Percentiles rank a stretch among this genome's conserved stretches.
phyloP scores from a whole-genome alignment of 345 rosid genomes.

The Corchorus capsularis region DNA sequence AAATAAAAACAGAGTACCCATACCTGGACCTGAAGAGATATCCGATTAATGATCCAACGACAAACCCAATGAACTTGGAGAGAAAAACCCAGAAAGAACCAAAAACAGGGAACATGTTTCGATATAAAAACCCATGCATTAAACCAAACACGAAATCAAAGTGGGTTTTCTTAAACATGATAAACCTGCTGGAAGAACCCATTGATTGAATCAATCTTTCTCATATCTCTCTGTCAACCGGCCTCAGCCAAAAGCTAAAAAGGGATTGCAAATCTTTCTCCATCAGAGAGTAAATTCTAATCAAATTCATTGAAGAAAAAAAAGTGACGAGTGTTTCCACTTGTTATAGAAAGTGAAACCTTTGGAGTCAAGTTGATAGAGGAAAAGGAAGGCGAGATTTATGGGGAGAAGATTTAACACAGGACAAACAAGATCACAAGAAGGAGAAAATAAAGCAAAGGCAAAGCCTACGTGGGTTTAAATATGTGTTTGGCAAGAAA shows the following conservation, averaged over 20 bases:
- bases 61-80: slow-evolving; percentile 42
- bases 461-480: too few relatives aligned
- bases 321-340: slow-evolving; percentile 38
- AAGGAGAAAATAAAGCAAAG: neutral
- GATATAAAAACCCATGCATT: slow-evolving; percentile 36
- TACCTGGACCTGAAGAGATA: slow-evolving; percentile 65
- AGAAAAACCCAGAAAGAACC: slow-evolving; percentile 51
- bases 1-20: neutral
- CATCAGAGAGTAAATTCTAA: neutral
- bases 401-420: slow-evolving; percentile 12
- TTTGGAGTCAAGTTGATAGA: slow-evolving; percentile 24
- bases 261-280: neutral
- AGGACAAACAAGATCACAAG: too few relatives aligned
- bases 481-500: neutral
- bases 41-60: slow-evolving; percentile 33
- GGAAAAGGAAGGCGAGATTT: slow-evolving; percentile 19
- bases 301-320: slow-evolving; percentile 11
- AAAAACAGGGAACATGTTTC: slow-evolving; percentile 36
- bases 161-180: slow-evolving; percentile 32
- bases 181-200: slow-evolving; percentile 36
- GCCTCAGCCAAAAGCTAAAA: slow-evolving; percentile 5
- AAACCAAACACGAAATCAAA: slow-evolving; percentile 30
- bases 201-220: slow-evolving; percentile 35
- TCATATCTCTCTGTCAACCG: slow-evolving; percentile 5
- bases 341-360: slow-evolving; percentile 38